Base-by-base conservation (phyloP, 2,329 filamentous ascomycete species). In the Colletotrichum euphorbiae region DNA sequence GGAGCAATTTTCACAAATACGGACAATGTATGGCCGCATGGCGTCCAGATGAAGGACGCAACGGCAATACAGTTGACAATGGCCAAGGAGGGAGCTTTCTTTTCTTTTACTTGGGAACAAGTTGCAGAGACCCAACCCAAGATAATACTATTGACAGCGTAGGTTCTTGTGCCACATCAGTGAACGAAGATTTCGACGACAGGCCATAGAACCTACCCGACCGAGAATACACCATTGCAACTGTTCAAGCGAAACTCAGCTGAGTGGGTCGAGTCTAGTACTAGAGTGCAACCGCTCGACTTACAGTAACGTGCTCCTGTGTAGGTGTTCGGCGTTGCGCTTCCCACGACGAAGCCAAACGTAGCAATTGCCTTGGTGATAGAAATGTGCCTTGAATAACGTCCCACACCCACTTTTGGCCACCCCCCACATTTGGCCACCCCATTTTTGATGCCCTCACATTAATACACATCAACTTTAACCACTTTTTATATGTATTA, bases 51-150 rank as follows among this genome's bases (percentile, higher is more conserved):
- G 40, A 71, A 70, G 8, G 63, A 67, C 2, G 68, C 46, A 2
- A 70, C 69, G 17, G 71, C 71, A 17, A 69, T 65, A 6, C 65
- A 62, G 58, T 74, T 74, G 15, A 70, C 70, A n/a, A 81, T 79
- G 7, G 77, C 77, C 0, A 81, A 68, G 0, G 77, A 73, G 0
- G 73, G 75, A 0, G 79, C 78, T 63, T 80, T 80, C 63, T 80
- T 80, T 68, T 81, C 80, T 21, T 77, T 79, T 0, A 77, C 80
- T 66, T 81, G 79, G 2, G 77, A 78, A 46, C 77, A 80, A 1
- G 77, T 79, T 3, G 71, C 72, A 0, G 72, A 73, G 1, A 77
- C 77, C 79, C 79, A 81, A 6, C 78, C 78, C 0, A 80, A 73
- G 12, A 79, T 77, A 52, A 81, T 75, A 13, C 71, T 74, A 67